phyloP scores from a whole-genome alignment of 768 basidiomycete genomes.

The Naganishia vishniacii region DNA sequence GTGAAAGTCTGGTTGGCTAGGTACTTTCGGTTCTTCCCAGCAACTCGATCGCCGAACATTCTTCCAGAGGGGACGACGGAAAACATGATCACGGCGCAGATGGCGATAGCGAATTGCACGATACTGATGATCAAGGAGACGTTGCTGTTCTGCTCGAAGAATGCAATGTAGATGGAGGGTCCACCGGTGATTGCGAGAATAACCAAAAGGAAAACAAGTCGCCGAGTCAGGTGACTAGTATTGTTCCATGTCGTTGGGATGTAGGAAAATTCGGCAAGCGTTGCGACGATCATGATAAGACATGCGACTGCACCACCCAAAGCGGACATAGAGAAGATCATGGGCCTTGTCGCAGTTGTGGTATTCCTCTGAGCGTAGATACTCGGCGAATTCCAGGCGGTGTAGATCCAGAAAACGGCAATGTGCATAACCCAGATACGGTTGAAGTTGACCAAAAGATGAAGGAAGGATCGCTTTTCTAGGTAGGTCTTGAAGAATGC shows the following conservation, averaged over 20 bases:
- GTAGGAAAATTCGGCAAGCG: slow-evolving; percentile 90
- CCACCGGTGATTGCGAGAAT: slow-evolving; percentile 85
- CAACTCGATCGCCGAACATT: slow-evolving; percentile 98
- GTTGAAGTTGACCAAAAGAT: slow-evolving; percentile 98
- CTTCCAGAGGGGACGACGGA: slow-evolving; percentile 88
- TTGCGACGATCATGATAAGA: slow-evolving; percentile 90
- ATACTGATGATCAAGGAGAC: slow-evolving; percentile 88
- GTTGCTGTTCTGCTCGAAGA: slow-evolving; percentile 62
- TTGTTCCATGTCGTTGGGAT: slow-evolving; percentile 99
- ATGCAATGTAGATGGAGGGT: slow-evolving; percentile 89
- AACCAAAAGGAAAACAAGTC: slow-evolving; percentile 79
- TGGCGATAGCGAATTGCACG: slow-evolving; percentile 91
- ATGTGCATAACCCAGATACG: slow-evolving; percentile 98
- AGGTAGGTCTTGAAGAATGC: slow-evolving; percentile 99
- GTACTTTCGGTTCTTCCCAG: slow-evolving; percentile 90
- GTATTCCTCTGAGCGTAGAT: slow-evolving; percentile 59
- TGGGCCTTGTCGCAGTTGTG: slow-evolving; percentile 60
- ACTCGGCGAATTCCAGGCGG: slow-evolving; percentile 82
- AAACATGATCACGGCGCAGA: slow-evolving; percentile 77
- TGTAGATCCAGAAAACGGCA: slow-evolving; percentile 92
- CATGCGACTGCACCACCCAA: slow-evolving; percentile 95
- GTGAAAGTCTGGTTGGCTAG: slow-evolving; percentile 98
- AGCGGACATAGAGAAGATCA: slow-evolving; percentile 89
- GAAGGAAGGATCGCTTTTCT: slow-evolving; percentile 93
- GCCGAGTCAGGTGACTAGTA: slow-evolving; percentile 87